These are phyloP conservation scores for Termitomyces sp. DNA, from an alignment of 768 basidiomycete genomes.

Conservation along the genomic window DNA sequence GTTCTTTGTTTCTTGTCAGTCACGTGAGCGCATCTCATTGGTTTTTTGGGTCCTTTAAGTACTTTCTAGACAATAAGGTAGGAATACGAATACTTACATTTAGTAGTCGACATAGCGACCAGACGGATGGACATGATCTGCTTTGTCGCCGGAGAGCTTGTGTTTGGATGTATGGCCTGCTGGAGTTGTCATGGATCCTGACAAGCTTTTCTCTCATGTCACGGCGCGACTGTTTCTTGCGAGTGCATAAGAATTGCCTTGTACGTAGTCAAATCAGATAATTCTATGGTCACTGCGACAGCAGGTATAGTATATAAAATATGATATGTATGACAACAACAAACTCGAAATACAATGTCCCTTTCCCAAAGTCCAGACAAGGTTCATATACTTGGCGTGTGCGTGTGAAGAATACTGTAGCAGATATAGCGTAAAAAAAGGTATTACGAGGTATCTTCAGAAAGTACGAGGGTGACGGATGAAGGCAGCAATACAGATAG, in stretches of 20 bases:
- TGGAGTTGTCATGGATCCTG: neutral
- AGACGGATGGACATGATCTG: neutral
- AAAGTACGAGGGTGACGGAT: neutral
- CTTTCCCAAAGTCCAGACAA: conserved; percentile 4
- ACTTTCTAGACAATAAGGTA: neutral
- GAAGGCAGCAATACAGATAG: neutral
- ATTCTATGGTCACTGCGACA: neutral
- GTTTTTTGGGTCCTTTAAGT: neutral
- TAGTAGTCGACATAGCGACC: neutral
- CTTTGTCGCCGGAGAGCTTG: neutral
- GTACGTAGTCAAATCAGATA: neutral
- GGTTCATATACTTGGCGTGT: neutral
- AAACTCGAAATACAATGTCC: conserved; percentile 12
- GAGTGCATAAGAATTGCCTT: neutral
- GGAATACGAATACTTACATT: neutral
- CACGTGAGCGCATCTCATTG: neutral
- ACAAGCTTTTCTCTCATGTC: neutral
- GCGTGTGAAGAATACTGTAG: conserved; percentile 2
- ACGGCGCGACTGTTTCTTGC: neutral
- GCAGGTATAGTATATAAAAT: neutral
- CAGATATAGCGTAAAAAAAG: neutral
- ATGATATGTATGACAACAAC: conserved; percentile 7
- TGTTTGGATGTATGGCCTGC: neutral
- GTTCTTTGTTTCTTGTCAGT: conserved; percentile 1
- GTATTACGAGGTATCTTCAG: conserved; percentile 8